Evolutionary conservation across 257 asterid genomes (phyloP).

Genomic region (Solanum habrochaites): DNA sequence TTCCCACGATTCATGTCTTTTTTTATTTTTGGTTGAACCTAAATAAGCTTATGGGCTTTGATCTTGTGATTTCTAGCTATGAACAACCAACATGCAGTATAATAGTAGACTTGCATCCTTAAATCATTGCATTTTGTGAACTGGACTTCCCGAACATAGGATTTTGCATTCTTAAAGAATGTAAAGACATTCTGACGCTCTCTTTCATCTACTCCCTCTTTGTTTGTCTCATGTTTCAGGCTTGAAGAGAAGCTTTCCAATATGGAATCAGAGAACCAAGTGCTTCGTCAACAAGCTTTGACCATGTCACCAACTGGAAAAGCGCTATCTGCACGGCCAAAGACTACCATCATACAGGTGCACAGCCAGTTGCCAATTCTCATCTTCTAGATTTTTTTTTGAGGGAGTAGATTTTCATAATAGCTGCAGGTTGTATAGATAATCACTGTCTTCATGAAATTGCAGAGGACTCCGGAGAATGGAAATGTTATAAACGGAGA

Average conservation of each 20-base stretch:
- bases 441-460: conserved; percentile 19
- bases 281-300: conserved; percentile 94
- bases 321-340: conserved; percentile 63
- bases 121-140: neutral
- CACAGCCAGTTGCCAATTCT: neutral
- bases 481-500: conserved; percentile 66
- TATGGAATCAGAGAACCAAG: conserved; percentile 93
- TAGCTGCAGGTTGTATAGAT: conserved; percentile 3
- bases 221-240: conserved; percentile 32
- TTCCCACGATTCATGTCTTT: neutral
- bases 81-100: neutral
- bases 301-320: conserved; percentile 95
- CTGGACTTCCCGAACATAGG: neutral
- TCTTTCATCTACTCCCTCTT: neutral
- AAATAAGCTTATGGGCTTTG: neutral
- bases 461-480: conserved; percentile 77
- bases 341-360: conserved; percentile 69
- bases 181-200: neutral
- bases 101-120: neutral
- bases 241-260: conserved; percentile 94
- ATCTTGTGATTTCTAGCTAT: neutral
- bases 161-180: neutral
- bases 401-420: neutral
- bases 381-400: neutral
- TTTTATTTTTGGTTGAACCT: neutral